Base-by-base conservation (phyloP, 73 alveolate species). In the Paramecium octaurelia region DNA sequence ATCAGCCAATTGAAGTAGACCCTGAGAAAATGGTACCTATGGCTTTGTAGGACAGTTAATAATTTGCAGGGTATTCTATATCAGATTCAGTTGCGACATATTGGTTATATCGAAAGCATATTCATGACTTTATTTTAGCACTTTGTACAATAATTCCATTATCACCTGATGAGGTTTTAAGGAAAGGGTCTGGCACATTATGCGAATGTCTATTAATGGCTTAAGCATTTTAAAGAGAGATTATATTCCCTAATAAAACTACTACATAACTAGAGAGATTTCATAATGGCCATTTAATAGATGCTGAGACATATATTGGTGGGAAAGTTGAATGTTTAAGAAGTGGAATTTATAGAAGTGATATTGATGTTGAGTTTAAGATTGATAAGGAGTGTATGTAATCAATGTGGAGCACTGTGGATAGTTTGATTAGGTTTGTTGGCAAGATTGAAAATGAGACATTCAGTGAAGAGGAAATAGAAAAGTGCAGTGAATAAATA, bases 61-160 rank as follows among this genome's bases (percentile, higher is more conserved):
- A 98, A 93, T 95, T 99, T 86, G 99, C 99, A 57, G 99, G 98
- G 35, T 99, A 99, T 97, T 99, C 99, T 8, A 99, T 98, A 68
- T 99, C 99, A 31, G 99, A 99, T 98, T 99, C 99, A 31, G 99
- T 99, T 34, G 99, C 99, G 27, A 99, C 99, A 24, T 99, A 98
- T 95, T 99, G 97, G 96, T 97, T 99, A 57, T 99, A 99, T 97
- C 95, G 93, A 94, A 97, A 98, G 90, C 95, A 92, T 89, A 98
- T 99, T 73, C 99, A 99, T 94, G 99, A 98, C 95, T 99, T 99
- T 94, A 98, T 98, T 77, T 98, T 98, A 85, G 99, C 99, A 73
- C 94, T 99, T 70, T 96, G 99, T 94, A 97, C 99, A 69, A 99
- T 99, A 93, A 99, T 99, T 84, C 99, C 99, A 10, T 92, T 98